Evolutionary conservation across 306 rosid genomes (phyloP).

Genomic region (Elaeagnus macrophylla): DNA sequence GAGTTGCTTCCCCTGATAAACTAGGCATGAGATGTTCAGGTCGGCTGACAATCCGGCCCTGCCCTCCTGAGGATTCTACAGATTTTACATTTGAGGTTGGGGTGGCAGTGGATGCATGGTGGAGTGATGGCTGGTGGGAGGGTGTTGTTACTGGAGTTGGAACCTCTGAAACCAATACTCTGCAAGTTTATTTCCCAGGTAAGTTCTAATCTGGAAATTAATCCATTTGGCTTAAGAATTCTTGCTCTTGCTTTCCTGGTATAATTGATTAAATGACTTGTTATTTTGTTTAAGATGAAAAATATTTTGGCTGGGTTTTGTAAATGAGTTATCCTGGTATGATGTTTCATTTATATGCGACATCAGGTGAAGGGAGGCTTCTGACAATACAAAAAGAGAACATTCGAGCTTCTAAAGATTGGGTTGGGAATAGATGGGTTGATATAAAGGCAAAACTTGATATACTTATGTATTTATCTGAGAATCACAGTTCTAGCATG

Average conservation of each 20-base stretch:
- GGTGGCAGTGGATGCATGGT: conserved; percentile 68
- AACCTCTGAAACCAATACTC: conserved; percentile 28
- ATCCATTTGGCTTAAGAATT: neutral
- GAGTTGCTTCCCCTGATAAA: conserved; percentile 64
- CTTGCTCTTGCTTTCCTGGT: conserved; percentile 1
- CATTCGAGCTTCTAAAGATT: conserved; percentile 54
- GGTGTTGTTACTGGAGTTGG: conserved; percentile 48
- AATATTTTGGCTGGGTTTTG: conserved; percentile 8
- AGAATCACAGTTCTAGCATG: conserved; percentile 21
- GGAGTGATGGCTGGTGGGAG: conserved; percentile 92
- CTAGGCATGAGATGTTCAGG: conserved; percentile 57
- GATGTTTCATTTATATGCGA: conserved; percentile 18
- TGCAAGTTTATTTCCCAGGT: conserved; percentile 67
- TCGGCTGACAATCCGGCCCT: conserved; percentile 61
- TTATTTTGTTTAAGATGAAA: conserved; percentile 11
- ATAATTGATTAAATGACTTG: conserved; percentile 14
- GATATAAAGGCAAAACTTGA: conserved; percentile 41
- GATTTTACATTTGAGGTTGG: conserved; percentile 41
- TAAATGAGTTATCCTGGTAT: conserved; percentile 13
- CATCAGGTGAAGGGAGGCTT: conserved; percentile 52
- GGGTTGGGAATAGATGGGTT: conserved; percentile 58
- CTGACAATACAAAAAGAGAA: conserved; percentile 33
- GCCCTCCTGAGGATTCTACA: conserved; percentile 31
- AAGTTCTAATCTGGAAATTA: conserved; percentile 14
- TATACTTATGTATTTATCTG: conserved; percentile 34